These are phyloP conservation scores for Anastatica hierochuntica DNA, from an alignment of 345 rosid species.

Conservation along the genomic window DNA sequence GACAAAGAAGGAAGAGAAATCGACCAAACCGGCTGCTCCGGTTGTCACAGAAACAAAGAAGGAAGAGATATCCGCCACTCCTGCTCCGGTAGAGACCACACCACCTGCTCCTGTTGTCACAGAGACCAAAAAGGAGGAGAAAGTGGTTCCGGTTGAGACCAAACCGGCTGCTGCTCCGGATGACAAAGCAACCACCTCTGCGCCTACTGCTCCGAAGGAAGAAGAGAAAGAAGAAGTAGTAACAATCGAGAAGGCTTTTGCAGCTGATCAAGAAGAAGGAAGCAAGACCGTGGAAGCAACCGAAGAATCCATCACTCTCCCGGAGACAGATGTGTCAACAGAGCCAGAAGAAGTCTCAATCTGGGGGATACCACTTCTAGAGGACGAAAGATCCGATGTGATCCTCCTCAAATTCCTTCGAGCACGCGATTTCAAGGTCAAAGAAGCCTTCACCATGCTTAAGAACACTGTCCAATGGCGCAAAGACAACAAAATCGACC, in stretches of 20 bases:
- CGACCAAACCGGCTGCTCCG: background rate
- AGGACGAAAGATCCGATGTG: conserved; percentile 30
- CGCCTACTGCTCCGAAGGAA: conserved; percentile 13
- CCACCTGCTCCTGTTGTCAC: background rate
- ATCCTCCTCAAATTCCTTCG: conserved; percentile 31
- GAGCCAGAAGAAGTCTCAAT: conserved; percentile 31
- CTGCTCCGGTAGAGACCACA: background rate
- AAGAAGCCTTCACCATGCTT: conserved; percentile 29
- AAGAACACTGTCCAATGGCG: conserved; percentile 32
- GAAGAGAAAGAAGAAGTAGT: conserved; percentile 13
- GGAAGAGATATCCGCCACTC: conserved; percentile 3
- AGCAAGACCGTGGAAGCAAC: conserved; percentile 24
- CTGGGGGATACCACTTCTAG: conserved; percentile 29
- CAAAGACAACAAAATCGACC: conserved; percentile 49
- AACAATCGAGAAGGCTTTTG: conserved; percentile 28
- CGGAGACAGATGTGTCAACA: conserved; percentile 16
- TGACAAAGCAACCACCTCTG: conserved; percentile 2
- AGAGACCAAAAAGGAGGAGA: conserved; percentile 15
- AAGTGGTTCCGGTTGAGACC: background rate
- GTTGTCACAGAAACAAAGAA: background rate
- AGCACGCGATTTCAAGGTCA: conserved; percentile 31
- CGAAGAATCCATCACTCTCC: conserved; percentile 24
- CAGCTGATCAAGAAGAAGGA: conserved; percentile 24
- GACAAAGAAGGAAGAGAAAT: conserved; percentile 16
- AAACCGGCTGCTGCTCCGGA: background rate